Evolutionary conservation across 2,329 filamentous ascomycete species (phyloP).

Genomic region (Exophiala spinifera): DNA sequence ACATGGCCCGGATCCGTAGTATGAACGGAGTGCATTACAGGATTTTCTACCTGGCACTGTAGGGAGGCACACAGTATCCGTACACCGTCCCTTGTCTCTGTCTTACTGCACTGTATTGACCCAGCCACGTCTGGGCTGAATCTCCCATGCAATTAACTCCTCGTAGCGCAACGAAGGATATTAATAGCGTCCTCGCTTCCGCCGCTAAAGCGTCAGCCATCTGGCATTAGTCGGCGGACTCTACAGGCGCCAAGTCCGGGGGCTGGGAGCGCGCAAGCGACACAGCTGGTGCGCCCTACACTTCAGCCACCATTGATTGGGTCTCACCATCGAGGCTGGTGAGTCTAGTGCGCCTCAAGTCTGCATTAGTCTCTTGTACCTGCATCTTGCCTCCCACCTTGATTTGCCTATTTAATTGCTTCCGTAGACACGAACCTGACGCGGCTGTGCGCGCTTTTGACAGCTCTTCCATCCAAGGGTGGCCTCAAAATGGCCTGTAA

Average conservation of each 20-base stretch:
- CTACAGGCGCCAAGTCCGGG: constrained; percentile 12
- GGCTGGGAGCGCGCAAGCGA: background rate
- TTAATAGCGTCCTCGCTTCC: constrained; percentile 25
- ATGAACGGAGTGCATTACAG: too few species aligned
- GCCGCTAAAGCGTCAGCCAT: constrained; percentile 13
- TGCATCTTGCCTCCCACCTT: background rate
- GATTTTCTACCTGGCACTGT: too few species aligned
- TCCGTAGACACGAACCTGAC: constrained; percentile 20
- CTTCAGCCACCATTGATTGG: background rate
- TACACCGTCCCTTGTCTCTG: too few species aligned
- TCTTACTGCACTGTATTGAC: background rate
- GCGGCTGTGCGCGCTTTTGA: constrained; percentile 4
- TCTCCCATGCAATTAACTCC: too few species aligned
- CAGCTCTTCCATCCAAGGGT: too few species aligned
- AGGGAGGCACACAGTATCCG: too few species aligned
- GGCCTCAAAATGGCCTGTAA: too few species aligned
- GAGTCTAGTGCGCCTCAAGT: too few species aligned
- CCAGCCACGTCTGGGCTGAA: too few species aligned
- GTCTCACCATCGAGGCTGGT: background rate
- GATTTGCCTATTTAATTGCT: background rate
- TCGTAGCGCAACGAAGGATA: constrained; percentile 5
- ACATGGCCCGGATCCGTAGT: too few species aligned
- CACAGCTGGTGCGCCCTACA: too few species aligned
- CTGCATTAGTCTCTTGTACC: background rate
- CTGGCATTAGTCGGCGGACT: constrained; percentile 6